These are phyloP conservation scores for Penicillium dipodomyicola DNA, from an alignment of 495 filamentous ascomycete genomes.

Conservation along the genomic window DNA sequence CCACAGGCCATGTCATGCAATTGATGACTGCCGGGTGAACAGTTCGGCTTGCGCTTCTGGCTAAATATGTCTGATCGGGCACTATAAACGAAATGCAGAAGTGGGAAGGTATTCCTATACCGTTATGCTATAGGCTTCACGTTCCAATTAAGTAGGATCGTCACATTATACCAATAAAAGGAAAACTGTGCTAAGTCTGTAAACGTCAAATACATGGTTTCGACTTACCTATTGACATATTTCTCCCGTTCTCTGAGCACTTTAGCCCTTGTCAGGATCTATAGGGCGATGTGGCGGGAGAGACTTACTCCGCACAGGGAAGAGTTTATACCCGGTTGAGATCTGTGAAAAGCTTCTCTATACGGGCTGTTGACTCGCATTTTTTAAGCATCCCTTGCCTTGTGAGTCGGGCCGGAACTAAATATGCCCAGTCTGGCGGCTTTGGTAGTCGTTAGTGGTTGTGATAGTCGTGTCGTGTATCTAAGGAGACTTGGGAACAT, in stretches of 20 bases:
- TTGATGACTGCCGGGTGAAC: neutral
- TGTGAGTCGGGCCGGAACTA: neutral
- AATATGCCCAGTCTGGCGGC: no score
- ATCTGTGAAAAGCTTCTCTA: neutral
- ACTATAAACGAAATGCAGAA: no score
- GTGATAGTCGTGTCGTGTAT: neutral
- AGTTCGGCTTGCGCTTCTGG: slow-evolving; percentile 2
- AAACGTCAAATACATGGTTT: no score
- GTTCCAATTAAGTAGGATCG: no score
- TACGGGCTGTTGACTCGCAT: neutral
- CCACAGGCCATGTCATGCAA: neutral
- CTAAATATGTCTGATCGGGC: neutral
- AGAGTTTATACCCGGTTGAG: slow-evolving; percentile 20
- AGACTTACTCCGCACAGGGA: slow-evolving; percentile 21
- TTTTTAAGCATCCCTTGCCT: neutral
- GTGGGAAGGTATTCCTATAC: no score
- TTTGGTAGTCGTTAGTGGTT: neutral
- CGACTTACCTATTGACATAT: no score
- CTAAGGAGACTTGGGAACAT: neutral
- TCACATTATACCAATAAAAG: no score
- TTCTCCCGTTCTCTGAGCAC: neutral
- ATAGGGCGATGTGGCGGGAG: slow-evolving; percentile 14
- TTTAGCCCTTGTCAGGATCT: neutral
- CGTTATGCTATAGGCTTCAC: no score
- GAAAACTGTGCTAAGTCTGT: no score